Evolutionary conservation across 768 basidiomycete genomes (phyloP).

Genomic region (Steccherinum ochraceum): DNA sequence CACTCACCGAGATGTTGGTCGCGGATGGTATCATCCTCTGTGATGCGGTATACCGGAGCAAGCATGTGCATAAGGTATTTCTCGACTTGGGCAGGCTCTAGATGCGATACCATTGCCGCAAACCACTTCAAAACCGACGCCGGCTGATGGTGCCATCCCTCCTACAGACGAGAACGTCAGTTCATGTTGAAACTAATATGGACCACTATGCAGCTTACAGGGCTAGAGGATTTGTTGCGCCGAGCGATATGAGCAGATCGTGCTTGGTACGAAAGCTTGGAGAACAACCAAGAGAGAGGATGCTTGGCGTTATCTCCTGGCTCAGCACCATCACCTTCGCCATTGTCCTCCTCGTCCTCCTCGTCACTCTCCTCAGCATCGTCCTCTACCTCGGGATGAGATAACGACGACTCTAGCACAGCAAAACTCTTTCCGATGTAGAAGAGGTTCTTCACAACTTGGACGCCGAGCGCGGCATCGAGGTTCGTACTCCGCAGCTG

Average conservation of each 20-base stretch:
- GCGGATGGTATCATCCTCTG: slow-evolving; percentile 79
- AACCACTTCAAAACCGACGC: slow-evolving; percentile 85
- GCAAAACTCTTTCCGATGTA: slow-evolving; percentile 86
- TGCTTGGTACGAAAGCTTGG: slow-evolving; percentile 84
- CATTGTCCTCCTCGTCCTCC: slow-evolving; percentile 23
- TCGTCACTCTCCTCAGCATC: slow-evolving; percentile 25
- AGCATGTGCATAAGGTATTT: slow-evolving; percentile 79
- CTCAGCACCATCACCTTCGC: slow-evolving; percentile 22
- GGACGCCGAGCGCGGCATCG: slow-evolving; percentile 65
- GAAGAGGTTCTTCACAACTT: slow-evolving; percentile 90
- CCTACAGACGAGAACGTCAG: no score
- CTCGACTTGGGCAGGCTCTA: slow-evolving; percentile 54
- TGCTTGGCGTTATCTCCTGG: slow-evolving; percentile 23
- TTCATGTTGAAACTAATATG: slow-evolving; percentile 3
- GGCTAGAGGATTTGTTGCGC: slow-evolving; percentile 42
- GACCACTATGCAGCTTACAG: slow-evolving; percentile 30
- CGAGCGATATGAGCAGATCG: slow-evolving; percentile 69
- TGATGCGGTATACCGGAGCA: slow-evolving; percentile 79
- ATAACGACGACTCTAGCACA: slow-evolving; percentile 26
- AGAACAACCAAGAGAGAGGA: slow-evolving; percentile 89
- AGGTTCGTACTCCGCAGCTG: slow-evolving; percentile 81
- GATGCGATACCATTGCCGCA: slow-evolving; percentile 78
- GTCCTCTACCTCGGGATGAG: slow-evolving; percentile 16
- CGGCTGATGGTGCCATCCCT: slow-evolving; percentile 80
- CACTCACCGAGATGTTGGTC: slow-evolving; percentile 74